These are phyloP conservation scores for Pistacia atlantica DNA, from an alignment of 345 rosid species.

Conservation along the genomic window DNA sequence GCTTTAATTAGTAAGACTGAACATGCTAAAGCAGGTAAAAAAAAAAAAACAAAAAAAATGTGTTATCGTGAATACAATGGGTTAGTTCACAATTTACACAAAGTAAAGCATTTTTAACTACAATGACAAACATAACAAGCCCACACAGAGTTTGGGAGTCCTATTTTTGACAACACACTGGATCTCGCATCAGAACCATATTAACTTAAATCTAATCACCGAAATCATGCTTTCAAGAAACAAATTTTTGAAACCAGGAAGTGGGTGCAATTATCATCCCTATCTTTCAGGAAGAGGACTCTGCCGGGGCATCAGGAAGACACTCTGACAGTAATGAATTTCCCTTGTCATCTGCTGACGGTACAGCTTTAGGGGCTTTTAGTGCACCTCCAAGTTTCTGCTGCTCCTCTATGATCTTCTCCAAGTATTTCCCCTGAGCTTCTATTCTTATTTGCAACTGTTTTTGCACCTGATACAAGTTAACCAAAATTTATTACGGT, in stretches of 20 bases:
- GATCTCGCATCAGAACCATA: background rate
- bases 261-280: background rate
- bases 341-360: background rate
- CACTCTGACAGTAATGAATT: background rate
- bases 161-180: background rate
- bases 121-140: background rate
- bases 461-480: conserved; percentile 24
- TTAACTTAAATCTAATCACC: background rate
- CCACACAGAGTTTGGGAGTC: background rate
- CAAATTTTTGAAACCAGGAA: background rate
- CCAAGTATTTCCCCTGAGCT: conserved; percentile 34
- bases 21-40: too few relatives aligned
- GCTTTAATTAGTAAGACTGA: too few relatives aligned
- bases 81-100: background rate
- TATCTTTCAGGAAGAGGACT: background rate
- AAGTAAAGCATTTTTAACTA: background rate
- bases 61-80: too few relatives aligned
- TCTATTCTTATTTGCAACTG: conserved; percentile 32
- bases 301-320: conserved; percentile 6
- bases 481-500: background rate
- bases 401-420: conserved; percentile 34
- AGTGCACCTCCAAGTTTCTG: conserved; percentile 20
- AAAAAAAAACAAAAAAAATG: too few relatives aligned
- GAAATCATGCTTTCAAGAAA: background rate
- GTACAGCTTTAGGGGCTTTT: background rate